These are phyloP conservation scores for Daldinia caldariorum DNA, from an alignment of 495 filamentous ascomycete species.

Conservation along the genomic window DNA sequence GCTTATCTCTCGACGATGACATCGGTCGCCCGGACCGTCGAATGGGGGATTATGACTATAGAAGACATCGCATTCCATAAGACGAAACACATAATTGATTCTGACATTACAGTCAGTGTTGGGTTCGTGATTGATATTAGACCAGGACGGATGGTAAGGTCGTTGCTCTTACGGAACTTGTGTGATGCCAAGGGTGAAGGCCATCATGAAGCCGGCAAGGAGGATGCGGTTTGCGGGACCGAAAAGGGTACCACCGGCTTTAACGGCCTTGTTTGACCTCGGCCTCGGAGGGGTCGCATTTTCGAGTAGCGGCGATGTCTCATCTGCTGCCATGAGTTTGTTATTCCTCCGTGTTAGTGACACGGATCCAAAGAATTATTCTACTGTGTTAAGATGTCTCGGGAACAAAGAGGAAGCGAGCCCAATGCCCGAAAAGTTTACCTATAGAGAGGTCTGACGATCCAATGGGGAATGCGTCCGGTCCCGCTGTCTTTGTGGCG, in stretches of 20 bases:
- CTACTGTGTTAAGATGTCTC: background rate
- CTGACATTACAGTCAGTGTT: constrained; percentile 44
- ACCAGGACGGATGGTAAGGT: background rate
- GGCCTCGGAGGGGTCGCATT: constrained; percentile 30
- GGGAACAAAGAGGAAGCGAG: background rate
- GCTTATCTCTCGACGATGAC: constrained; percentile 59
- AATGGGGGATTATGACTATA: constrained; percentile 57
- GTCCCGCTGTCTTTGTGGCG: constrained; percentile 9
- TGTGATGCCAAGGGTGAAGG: constrained; percentile 65
- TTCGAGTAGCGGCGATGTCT: constrained; percentile 45
- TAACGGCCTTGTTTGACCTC: constrained; percentile 24
- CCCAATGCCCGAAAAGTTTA: constrained; percentile 1
- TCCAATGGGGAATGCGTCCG: constrained; percentile 12
- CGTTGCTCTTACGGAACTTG: constrained; percentile 61
- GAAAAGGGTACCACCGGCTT: constrained; percentile 28
- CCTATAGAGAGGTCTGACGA: background rate
- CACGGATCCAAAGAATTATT: constrained; percentile 1
- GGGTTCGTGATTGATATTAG: background rate
- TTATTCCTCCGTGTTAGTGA: constrained; percentile 1
- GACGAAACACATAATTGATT: constrained; percentile 65
- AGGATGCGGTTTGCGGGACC: constrained; percentile 57
- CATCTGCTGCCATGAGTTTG: constrained; percentile 24
- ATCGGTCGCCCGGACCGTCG: constrained; percentile 53
- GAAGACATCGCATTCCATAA: constrained; percentile 68
- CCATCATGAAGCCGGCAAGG: constrained; percentile 63